Base-by-base conservation (phyloP, 495 filamentous ascomycete species). In the Niebla homalea region DNA sequence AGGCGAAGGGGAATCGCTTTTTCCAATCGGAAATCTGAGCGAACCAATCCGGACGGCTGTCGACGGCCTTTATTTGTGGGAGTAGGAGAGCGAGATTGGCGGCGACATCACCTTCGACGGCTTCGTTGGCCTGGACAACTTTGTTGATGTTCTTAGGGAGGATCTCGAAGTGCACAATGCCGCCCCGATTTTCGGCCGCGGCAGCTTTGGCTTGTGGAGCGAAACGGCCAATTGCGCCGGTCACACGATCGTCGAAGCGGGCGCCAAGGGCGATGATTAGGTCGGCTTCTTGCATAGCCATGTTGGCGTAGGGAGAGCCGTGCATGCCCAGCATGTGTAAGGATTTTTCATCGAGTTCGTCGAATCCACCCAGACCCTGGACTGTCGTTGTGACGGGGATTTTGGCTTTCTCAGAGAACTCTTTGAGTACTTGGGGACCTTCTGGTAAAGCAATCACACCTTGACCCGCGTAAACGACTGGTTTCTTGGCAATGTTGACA, bases 11-110 rank as follows among this genome's bases (percentile, higher is more conserved):
- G 74, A 87, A 89, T 39, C 82, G 80, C 55, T 72, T 67, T 69
- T 95, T 95, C 90, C 89, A 97, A 57, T 77, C 76, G 18, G 82
- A 77, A 60, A 97, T 94, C 70, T 94, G 81, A 25, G 65, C 73
- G 53, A 94, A 88, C 90, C 90, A 97, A 53, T 82, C 84, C 23
- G 79, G 71, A n/a, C 89, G 77, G 22, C 82, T 74, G 15, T 66
- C 41, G 54, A 83, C 79, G 26, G 66, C 21, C 40, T 86, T 65
- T 25, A 94, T 61, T 32, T 74, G 67, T 5, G 89, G 87, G 1
- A 95, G 62, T 21, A 95, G 80, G 37, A 75, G 64, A 25, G 68
- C 70, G n/a, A 97, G 67, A 60, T 89, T 95, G 10, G 71, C 65
- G 3, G 72, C 67, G 36, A 77, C 75, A 54, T 82, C 78, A 38